phyloP scores from a whole-genome alignment of 2,329 filamentous ascomycete genomes.

The Emydomyces testavorans region DNA sequence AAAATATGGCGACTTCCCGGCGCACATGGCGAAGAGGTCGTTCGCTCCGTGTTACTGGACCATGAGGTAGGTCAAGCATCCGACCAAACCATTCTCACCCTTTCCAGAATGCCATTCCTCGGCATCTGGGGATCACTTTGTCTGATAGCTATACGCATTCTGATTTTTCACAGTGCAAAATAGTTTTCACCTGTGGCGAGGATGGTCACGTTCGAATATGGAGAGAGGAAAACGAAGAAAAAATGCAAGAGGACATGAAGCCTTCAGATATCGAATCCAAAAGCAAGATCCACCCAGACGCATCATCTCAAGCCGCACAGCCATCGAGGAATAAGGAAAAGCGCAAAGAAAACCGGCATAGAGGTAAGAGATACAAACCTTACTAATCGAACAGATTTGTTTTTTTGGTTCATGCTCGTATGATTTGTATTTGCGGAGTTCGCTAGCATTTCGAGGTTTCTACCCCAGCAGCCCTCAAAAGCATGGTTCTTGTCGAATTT shows the following conservation, averaged over 20 bases:
- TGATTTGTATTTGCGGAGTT: neutral
- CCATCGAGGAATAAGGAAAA: conserved; percentile 15
- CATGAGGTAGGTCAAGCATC: conserved; percentile 28
- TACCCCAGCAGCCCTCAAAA: neutral
- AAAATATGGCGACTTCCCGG: conserved; percentile 35
- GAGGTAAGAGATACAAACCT: conserved; percentile 31
- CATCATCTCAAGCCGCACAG: conserved; percentile 16
- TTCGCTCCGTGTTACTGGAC: conserved; percentile 37
- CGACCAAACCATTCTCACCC: neutral
- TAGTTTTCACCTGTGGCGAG: conserved; percentile 37
- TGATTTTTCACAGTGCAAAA: conserved; percentile 23
- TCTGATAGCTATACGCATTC: neutral
- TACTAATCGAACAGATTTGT: conserved; percentile 20
- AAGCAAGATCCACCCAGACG: neutral
- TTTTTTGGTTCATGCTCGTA: neutral
- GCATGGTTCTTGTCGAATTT: neutral
- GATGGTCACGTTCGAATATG: conserved; percentile 35
- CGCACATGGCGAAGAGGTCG: conserved; percentile 40
- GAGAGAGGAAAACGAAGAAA: conserved; percentile 17
- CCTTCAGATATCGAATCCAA: conserved; percentile 1
- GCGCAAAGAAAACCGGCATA: conserved; percentile 23
- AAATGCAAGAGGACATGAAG: conserved; percentile 16
- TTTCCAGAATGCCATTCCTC: neutral
- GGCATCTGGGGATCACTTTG: neutral
- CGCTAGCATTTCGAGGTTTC: neutral